phyloP scores from a whole-genome alignment of 2,329 filamentous ascomycete genomes.

The Zymoseptoria brevis region DNA sequence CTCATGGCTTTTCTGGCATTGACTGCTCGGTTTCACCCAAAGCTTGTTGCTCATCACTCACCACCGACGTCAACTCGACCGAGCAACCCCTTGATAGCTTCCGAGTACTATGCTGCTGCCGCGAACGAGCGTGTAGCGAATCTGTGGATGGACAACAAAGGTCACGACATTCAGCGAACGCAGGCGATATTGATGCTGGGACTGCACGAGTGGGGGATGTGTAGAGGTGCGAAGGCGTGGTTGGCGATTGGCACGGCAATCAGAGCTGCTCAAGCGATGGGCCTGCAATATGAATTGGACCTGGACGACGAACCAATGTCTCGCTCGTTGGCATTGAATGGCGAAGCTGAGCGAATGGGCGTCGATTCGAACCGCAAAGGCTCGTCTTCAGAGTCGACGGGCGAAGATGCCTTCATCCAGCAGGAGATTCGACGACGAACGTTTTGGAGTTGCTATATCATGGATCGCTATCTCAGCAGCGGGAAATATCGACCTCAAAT shows the following conservation, averaged over 20 bases:
- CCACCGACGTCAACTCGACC: slow-evolving; percentile 40
- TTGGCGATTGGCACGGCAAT: slow-evolving; percentile 54
- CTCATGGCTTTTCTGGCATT: slow-evolving; percentile 60
- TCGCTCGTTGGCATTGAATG: slow-evolving; percentile 31
- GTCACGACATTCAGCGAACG: slow-evolving; percentile 55
- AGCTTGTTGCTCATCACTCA: slow-evolving; percentile 48
- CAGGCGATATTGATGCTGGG: slow-evolving; percentile 64
- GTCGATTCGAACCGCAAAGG: slow-evolving; percentile 15
- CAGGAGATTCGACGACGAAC: slow-evolving; percentile 61
- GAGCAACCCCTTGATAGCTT: slow-evolving; percentile 49
- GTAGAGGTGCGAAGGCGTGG: slow-evolving; percentile 55
- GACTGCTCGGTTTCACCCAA: slow-evolving; percentile 60
- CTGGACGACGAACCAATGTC: slow-evolving; percentile 30
- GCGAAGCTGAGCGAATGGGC: slow-evolving; percentile 35
- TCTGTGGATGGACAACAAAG: slow-evolving; percentile 36
- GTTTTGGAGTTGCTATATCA: slow-evolving; percentile 66
- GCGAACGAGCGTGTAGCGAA: slow-evolving; percentile 47
- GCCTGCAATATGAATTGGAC: slow-evolving; percentile 51
- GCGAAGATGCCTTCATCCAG: slow-evolving; percentile 43
- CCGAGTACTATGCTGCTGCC: slow-evolving; percentile 57
- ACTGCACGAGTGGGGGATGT: slow-evolving; percentile 63
- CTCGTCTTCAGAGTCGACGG: slow-evolving; percentile 19
- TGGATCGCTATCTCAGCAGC: slow-evolving; percentile 61
- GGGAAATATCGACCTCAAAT: slow-evolving; percentile 55
- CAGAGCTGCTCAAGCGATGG: slow-evolving; percentile 54